Conservation (phyloP, 1,139 yeast genomes). For the Yamadazyma triangularis region DNA sequence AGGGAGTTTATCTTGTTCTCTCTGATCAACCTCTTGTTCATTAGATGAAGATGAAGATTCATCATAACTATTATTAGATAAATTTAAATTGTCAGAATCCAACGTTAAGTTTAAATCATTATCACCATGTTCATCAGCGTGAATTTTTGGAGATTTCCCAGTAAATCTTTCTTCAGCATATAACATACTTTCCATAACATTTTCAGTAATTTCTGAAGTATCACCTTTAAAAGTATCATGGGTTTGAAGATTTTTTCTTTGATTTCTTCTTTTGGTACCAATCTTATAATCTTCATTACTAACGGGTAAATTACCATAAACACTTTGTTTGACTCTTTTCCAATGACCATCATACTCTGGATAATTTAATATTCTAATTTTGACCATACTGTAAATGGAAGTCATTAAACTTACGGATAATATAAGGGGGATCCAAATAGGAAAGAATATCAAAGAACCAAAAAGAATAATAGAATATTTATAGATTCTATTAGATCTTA, state of each 20-base stretch:
- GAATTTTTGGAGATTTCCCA: slow-evolving; percentile 12
- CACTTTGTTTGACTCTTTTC: slow-evolving; percentile 28
- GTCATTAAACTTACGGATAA: slow-evolving; percentile 36
- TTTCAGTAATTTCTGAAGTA: slow-evolving; percentile 35
- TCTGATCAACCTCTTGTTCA: not conserved
- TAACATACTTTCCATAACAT: slow-evolving; percentile 35
- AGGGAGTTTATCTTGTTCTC: not conserved
- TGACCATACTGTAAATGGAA: slow-evolving; percentile 34
- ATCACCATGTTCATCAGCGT: slow-evolving; percentile 13
- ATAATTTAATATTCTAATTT: slow-evolving; percentile 20
- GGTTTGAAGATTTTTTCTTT: slow-evolving; percentile 22
- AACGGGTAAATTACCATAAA: slow-evolving; percentile 28
- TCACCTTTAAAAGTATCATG: slow-evolving; percentile 42
- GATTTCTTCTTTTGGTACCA: slow-evolving; percentile 28
- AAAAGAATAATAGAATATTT: slow-evolving; percentile 26
- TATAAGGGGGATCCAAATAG: slow-evolving; percentile 52
- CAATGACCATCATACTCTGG: slow-evolving; percentile 30
- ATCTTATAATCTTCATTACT: slow-evolving; percentile 30
- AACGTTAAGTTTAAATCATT: slow-evolving; percentile 6
- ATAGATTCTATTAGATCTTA: slow-evolving; percentile 25
- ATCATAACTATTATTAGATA: not conserved
- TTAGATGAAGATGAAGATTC: not conserved
- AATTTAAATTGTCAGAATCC: slow-evolving; percentile 1
- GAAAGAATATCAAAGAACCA: slow-evolving; percentile 35
- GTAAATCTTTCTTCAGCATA: slow-evolving; percentile 33